Conservation (phyloP, 768 basidiomycete genomes). For the Tulasnella sp. region DNA sequence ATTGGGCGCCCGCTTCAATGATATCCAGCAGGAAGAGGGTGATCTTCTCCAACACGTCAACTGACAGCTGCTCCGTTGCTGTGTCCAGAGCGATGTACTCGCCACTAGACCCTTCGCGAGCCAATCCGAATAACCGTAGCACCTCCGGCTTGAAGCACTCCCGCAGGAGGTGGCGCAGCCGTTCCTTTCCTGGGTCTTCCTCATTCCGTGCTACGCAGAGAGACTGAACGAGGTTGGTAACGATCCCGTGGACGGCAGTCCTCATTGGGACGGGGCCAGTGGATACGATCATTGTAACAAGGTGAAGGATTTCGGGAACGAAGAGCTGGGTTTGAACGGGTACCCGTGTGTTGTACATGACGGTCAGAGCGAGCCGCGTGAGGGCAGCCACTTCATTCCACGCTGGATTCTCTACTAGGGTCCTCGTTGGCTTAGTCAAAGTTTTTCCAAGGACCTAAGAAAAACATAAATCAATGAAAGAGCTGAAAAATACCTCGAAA, state of each 20-base stretch:
- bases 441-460: slow-evolving; percentile 68
- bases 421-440: slow-evolving; percentile 56
- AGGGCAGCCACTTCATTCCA: slow-evolving; percentile 82
- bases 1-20: slow-evolving; percentile 60
- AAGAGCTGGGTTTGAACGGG: slow-evolving; percentile 67
- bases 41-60: slow-evolving; percentile 66
- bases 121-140: slow-evolving; percentile 69
- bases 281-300: slow-evolving; percentile 71
- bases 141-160: slow-evolving; percentile 54
- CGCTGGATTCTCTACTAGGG: slow-evolving; percentile 63
- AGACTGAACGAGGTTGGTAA: slow-evolving; percentile 78
- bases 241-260: slow-evolving; percentile 73
- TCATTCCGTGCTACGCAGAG: slow-evolving; percentile 59
- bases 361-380: slow-evolving; percentile 66
- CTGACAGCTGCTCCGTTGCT: slow-evolving; percentile 47
- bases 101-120: slow-evolving; percentile 56
- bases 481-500: not conserved
- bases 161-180: slow-evolving; percentile 59
- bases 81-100: slow-evolving; percentile 63
- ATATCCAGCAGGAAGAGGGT: slow-evolving; percentile 59
- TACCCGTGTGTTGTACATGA: slow-evolving; percentile 63
- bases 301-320: slow-evolving; percentile 76
- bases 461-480: not conserved
- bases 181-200: slow-evolving; percentile 51
- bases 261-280: slow-evolving; percentile 71